Conservation (phyloP, 768 basidiomycete species). For the Suillus placidus region DNA sequence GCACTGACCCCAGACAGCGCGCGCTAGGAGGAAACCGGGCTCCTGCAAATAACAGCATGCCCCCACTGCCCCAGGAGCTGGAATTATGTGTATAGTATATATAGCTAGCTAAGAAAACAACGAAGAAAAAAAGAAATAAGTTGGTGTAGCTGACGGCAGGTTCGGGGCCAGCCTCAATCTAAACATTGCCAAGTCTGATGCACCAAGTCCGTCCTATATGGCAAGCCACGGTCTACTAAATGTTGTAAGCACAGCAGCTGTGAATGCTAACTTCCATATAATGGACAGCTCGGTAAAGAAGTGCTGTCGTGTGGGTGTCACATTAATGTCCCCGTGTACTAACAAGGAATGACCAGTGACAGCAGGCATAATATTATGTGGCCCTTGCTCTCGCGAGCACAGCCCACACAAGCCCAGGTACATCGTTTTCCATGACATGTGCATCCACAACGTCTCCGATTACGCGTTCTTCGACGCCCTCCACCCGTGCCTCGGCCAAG, state of each 20-base stretch:
- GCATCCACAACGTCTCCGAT: slow-evolving; percentile 61
- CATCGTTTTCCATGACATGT: slow-evolving; percentile 66
- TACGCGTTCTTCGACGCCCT: slow-evolving; percentile 55
- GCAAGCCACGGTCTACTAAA: background rate
- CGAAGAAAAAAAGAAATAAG: no score
- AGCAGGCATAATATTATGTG: background rate
- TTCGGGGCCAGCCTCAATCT: no score
- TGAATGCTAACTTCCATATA: background rate
- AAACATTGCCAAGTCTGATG: background rate
- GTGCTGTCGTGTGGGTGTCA: background rate
- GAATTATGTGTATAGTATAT: no score
- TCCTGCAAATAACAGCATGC: no score
- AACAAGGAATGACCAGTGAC: background rate
- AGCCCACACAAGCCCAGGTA: slow-evolving; percentile 63
- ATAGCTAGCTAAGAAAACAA: no score
- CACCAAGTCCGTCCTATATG: background rate
- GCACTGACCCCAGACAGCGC: no score
- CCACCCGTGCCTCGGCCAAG: slow-evolving; percentile 63
- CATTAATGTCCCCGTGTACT: background rate
- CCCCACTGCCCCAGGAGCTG: no score
- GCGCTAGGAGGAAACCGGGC: no score
- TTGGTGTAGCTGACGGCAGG: no score
- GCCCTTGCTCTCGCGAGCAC: slow-evolving; percentile 51
- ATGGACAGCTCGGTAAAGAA: background rate
- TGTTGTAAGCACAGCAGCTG: background rate